A percentile compares a stretch with the other conserved stretches of the same genome.
phyloP scores from a whole-genome alignment of 2,329 filamentous ascomycete genomes.

The Colletotrichum eleusines region DNA sequence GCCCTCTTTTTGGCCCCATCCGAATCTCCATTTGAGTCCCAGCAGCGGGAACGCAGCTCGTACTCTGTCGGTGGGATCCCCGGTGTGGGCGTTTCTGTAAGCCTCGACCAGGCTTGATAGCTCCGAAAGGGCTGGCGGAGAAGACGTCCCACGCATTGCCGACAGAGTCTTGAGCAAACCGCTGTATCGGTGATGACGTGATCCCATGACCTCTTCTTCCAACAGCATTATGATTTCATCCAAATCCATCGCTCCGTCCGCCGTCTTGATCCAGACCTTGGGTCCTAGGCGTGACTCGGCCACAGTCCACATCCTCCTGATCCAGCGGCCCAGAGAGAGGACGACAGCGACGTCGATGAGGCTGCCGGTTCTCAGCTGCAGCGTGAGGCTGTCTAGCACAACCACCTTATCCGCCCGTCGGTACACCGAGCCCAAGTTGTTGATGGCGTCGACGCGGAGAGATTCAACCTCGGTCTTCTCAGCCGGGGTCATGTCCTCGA shows the following conservation, averaged over 20 bases:
- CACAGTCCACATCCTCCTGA: conserved; percentile 6
- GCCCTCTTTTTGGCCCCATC: not conserved
- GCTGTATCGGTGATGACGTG: no score
- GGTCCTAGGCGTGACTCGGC: not conserved
- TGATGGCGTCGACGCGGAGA: not conserved
- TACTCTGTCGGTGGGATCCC: no score
- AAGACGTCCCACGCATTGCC: no score
- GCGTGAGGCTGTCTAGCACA: not conserved
- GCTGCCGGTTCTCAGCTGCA: not conserved
- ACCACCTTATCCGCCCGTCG: not conserved
- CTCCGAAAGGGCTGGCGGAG: no score
- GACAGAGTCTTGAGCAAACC: no score
- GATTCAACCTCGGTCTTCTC: not conserved
- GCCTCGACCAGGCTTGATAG: no score
- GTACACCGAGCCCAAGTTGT: not conserved
- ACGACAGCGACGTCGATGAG: not conserved
- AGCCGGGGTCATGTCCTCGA: not conserved
- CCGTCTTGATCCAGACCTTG: not conserved
- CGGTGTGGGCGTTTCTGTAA: no score
- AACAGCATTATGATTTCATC: not conserved
- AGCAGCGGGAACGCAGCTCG: not conserved
- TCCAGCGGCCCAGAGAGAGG: conserved; percentile 1
- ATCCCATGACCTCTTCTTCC: not conserved
- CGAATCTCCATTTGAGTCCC: not conserved
- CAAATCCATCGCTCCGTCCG: not conserved